Base-by-base conservation (phyloP, 2,329 filamentous ascomycete genomes). In the Byssothecium circinans region DNA sequence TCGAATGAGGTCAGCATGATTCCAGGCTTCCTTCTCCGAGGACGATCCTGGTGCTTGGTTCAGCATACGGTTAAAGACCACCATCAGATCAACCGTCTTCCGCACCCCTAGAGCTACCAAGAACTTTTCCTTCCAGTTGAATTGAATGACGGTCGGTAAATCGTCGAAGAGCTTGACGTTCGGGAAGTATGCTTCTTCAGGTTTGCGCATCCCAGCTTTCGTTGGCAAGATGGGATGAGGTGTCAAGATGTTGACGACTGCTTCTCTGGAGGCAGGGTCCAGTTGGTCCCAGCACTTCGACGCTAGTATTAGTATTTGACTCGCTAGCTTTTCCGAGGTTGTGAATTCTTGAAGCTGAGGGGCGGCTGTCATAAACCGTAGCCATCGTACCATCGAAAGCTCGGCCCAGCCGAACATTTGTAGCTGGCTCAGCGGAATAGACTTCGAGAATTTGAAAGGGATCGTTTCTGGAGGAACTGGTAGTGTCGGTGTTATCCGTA, bases 111-210 rank as follows among this genome's bases (percentile, higher is more conserved):
- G 77, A 2, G 88, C 82, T 2, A 81, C 75, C 35, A 99, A 73
- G 52, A 99, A 89, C 67, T 95, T 96, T 37, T 97, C 92, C 67
- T 96, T 97, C 11, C 96, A 82, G 25, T 85, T 83, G 39, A 70
- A 84, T 35, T 91, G 84, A 11, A 86, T 82, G 1, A 97, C 84
- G 11, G 87, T 85, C 0, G 94, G 91, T 14, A 99, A 77, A 66
- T 99, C 94, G 52, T 96, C 91, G 63, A 99, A 99, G 0, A 99
- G 77, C 67, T 90, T 94, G 30, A 99, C 94, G n/a, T 84, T 87
- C 2, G 89, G 84, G 64, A 99, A 96, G 70, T 96, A 99, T 0
- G 94, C 86, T 56, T 97, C 91, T 2, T 77, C 74, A 4, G 94
- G 94, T 57, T 82, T 88, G 59, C 79, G 87, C 91, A 99, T 95